phyloP scores from a whole-genome alignment of 2,329 filamentous ascomycete species.

The Diaporthe australafricana region DNA sequence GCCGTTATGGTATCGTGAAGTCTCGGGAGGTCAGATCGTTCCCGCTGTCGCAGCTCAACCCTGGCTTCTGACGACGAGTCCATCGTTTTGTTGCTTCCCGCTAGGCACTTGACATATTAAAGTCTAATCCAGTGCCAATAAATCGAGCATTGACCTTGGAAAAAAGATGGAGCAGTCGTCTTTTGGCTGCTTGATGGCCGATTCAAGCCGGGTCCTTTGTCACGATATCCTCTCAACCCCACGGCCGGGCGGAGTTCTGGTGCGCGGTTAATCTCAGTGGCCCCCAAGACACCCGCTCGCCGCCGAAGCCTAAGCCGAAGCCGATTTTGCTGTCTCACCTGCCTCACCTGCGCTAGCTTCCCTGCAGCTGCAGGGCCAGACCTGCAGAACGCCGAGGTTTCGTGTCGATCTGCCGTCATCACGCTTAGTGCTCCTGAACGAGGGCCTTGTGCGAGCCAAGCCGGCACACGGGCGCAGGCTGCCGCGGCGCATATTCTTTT shows the following conservation, averaged over 20 bases:
- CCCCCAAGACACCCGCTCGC: constrained; percentile 15
- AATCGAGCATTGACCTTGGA: neutral
- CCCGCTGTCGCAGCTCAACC: neutral
- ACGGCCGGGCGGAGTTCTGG: too few relatives aligned
- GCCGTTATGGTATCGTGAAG: neutral
- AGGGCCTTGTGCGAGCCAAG: neutral
- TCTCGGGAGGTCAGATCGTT: neutral
- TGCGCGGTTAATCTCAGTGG: constrained; percentile 20
- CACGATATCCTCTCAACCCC: neutral
- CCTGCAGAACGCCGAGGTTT: neutral
- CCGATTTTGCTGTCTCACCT: neutral
- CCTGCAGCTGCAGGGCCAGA: neutral
- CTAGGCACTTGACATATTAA: neutral
- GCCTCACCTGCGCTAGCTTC: constrained; percentile 12
- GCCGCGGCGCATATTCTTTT: neutral
- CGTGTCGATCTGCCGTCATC: constrained; percentile 16
- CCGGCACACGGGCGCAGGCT: constrained; percentile 7
- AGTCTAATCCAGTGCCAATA: neutral
- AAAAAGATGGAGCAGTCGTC: neutral
- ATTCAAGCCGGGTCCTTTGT: neutral
- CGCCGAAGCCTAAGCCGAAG: constrained; percentile 1
- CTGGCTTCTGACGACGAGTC: neutral
- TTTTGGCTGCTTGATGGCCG: neutral
- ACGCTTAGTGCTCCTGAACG: neutral
- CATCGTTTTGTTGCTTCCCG: neutral